Conservation (phyloP, 2,329 filamentous ascomycete genomes). For the Tolypocladium amazonense region DNA sequence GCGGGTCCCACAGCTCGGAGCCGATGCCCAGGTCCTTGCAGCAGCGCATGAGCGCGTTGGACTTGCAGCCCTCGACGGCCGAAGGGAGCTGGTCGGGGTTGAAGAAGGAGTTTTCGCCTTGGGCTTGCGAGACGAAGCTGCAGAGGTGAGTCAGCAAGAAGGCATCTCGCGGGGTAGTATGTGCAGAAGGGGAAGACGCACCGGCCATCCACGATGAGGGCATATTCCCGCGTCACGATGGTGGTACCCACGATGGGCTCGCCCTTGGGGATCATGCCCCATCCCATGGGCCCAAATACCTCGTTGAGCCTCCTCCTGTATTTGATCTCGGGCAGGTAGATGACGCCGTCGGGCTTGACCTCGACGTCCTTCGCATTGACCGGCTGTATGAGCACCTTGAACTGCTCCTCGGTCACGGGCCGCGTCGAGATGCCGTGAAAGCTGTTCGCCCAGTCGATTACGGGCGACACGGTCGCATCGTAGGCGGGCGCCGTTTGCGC, state of each 20-base stretch:
- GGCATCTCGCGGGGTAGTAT: neutral
- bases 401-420: conserved; percentile 61
- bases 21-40: conserved; percentile 96
- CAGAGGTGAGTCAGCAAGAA: neutral
- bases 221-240: conserved; percentile 81
- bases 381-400: conserved; percentile 56
- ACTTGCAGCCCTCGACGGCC: conserved; percentile 93
- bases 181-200: conserved; percentile 28
- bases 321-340: conserved; percentile 97
- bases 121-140: conserved; percentile 83
- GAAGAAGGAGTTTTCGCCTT: conserved; percentile 94
- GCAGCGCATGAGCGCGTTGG: conserved; percentile 94
- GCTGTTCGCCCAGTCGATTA: conserved; percentile 69
- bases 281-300: conserved; percentile 90
- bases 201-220: conserved; percentile 79
- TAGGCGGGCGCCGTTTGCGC: conserved; percentile 2
- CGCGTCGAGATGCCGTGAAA: conserved; percentile 67
- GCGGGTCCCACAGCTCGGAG: conserved; percentile 91
- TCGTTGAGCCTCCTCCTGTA: conserved; percentile 83
- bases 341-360: conserved; percentile 93
- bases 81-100: conserved; percentile 81
- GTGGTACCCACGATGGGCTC: conserved; percentile 78
- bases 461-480: conserved; percentile 4
- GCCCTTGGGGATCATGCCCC: conserved; percentile 83
- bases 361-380: conserved; percentile 71